These are phyloP conservation scores for Zygotorulaspora florentina DNA, from an alignment of 805 yeast genomes.

Conservation along the genomic window DNA sequence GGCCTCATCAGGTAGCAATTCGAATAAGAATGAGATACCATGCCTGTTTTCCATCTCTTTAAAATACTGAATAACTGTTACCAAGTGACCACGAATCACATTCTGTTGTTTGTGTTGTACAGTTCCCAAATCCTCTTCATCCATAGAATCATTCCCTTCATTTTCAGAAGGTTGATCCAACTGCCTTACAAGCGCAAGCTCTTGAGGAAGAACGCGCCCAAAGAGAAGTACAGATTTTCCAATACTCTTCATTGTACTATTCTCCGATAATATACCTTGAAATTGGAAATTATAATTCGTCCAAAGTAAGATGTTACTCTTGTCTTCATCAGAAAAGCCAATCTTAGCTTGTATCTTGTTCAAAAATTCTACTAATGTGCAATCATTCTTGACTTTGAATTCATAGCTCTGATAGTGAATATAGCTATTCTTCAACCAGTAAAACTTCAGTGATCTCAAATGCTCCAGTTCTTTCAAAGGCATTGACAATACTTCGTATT, in stretches of 20 bases:
- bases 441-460: conserved; percentile 59
- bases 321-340: conserved; percentile 45
- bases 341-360: conserved; percentile 54
- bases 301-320: conserved; percentile 54
- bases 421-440: conserved; percentile 71
- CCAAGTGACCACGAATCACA: conserved; percentile 38
- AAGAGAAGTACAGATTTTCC: conserved; percentile 40
- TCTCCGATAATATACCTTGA: conserved; percentile 35
- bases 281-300: conserved; percentile 39
- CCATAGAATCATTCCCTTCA: conserved; percentile 15
- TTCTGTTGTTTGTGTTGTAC: conserved; percentile 4
- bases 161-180: conserved; percentile 14
- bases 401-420: conserved; percentile 66
- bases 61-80: conserved; percentile 73
- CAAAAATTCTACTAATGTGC: conserved; percentile 51
- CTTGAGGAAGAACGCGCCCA: conserved; percentile 46
- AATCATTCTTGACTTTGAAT: conserved; percentile 61
- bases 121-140: conserved; percentile 15
- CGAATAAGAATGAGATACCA: conserved; percentile 81
- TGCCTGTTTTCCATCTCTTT: conserved; percentile 63
- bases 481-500: conserved; percentile 73
- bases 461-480: conserved; percentile 74
- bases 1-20: conserved; percentile 62
- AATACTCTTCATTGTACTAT: conserved; percentile 39
- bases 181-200: conserved; percentile 26